Base-by-base conservation (phyloP, 1,139 yeast species). In the Pichia kudriavzevii region DNA sequence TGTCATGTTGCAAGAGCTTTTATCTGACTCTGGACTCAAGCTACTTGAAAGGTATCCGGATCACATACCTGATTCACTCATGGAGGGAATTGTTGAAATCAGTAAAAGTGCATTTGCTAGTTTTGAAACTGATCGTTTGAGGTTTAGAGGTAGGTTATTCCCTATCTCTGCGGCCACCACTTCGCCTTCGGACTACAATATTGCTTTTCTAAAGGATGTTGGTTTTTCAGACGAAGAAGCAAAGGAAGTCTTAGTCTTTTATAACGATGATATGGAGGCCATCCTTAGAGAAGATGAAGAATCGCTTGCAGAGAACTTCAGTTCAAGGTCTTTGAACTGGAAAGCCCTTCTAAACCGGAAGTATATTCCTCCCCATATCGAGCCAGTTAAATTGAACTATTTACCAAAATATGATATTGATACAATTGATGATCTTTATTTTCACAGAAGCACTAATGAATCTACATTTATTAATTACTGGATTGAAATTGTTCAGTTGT, bases 121-220 rank as follows among this genome's bases (percentile, higher is more conserved):
- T 8, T 47, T 42, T 40, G 45, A 55, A 35, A 39, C 56, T 35
- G 45, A 60, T 44, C 41, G 42, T 2, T 40, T 45, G 20, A 32
- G 34, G 12, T 50, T 47, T 23, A 62, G 56, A 31, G 63, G 68
- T 25, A 45, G 59, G 32, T 39, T 68, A 30, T 63, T 66, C 33
- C 71, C 73, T 7, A 59, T 77, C 22, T 55, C 63, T 13, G 65
- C 73, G 60, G 58, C 60, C 27, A 64, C 66, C 28, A 72, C 75
- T 4, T 55, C 66, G 5, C 78, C 79, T 9, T 69, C 82, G 0
- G 60, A 62, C n/a, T 63, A 63, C 8, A 71, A 73, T 45, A 55
- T 71, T 7, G 63, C 66, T 5, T 73, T 69, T 42, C 56, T 79
- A 32, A 53, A 55, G 8, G 52, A 56, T 1, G 47, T 66, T n/a